Evolutionary conservation across 805 yeast genomes (phyloP).

Genomic region (Debaryomyces maramus): DNA sequence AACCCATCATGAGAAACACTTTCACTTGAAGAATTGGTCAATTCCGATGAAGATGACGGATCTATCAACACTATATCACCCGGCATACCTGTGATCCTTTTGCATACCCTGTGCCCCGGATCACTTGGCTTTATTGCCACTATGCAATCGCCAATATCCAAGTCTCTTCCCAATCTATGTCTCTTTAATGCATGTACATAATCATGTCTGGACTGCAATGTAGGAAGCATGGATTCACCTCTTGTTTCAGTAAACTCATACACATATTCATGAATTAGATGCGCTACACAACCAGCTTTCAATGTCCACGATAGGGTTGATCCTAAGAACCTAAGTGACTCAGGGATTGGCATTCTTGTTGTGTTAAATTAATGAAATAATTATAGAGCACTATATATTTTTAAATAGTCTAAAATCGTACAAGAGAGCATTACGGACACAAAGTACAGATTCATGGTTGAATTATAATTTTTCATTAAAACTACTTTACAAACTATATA

Average conservation of each 20-base stretch:
- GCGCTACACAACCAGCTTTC: conserved; percentile 63
- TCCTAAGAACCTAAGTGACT: conserved; percentile 26
- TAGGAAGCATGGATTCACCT: conserved; percentile 96
- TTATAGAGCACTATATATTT: too few species aligned
- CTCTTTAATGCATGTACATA: conserved; percentile 74
- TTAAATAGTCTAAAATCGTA: too few species aligned
- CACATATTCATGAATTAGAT: conserved; percentile 63
- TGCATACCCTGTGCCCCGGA: conserved; percentile 83
- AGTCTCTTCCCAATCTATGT: conserved; percentile 60
- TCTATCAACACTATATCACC: conserved; percentile 84
- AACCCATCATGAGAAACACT: conserved; percentile 37
- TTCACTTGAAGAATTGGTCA: conserved; percentile 33
- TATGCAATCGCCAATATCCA: conserved; percentile 80
- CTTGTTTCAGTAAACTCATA: conserved; percentile 78
- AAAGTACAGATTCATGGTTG: background rate
- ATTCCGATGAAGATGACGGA: conserved; percentile 60
- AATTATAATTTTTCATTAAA: background rate
- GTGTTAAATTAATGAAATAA: background rate
- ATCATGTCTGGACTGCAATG: conserved; percentile 71
- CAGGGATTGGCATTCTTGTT: conserved; percentile 14
- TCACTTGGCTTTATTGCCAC: conserved; percentile 90
- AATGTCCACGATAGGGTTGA: conserved; percentile 50
- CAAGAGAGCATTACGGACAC: background rate
- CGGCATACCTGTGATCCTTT: conserved; percentile 93
- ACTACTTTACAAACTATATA: background rate